These are phyloP conservation scores for Astragalus membranaceus DNA, from an alignment of 306 rosid species.

Conservation along the genomic window DNA sequence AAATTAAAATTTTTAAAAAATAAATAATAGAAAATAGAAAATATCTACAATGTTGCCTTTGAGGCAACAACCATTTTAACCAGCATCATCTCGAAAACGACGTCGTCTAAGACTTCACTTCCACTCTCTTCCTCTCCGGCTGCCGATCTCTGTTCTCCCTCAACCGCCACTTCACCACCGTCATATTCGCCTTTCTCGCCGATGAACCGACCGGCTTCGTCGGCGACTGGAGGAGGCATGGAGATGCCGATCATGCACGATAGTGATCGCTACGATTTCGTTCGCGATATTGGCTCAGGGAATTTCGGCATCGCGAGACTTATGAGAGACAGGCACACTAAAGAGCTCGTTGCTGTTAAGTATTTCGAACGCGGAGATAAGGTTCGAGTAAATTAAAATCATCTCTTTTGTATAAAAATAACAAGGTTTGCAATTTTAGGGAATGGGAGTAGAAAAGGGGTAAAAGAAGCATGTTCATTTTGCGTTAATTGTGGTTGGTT, in stretches of 20 bases:
- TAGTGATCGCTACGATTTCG: conserved; percentile 81
- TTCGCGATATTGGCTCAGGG: conserved; percentile 83
- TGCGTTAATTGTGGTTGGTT: not conserved
- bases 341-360: conserved; percentile 87
- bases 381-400: conserved; percentile 30
- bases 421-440: not conserved
- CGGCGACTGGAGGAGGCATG: conserved; percentile 42
- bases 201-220: conserved; percentile 55
- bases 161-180: not conserved
- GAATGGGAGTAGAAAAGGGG: not conserved
- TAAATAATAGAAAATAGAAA: not conserved
- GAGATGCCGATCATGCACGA: conserved; percentile 92
- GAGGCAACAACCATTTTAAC: conserved; percentile 16
- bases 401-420: not conserved
- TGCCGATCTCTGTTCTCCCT: not conserved
- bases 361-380: conserved; percentile 88
- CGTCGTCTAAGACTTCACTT: conserved; percentile 10
- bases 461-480: not conserved
- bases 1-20: not conserved
- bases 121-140: not conserved
- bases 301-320: conserved; percentile 88
- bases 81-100: conserved; percentile 30
- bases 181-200: conserved; percentile 19
- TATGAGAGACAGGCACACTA: conserved; percentile 78
- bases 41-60: conserved; percentile 28